Conservation (phyloP, 805 yeast species). For the Zygosaccharomyces siamensis region DNA sequence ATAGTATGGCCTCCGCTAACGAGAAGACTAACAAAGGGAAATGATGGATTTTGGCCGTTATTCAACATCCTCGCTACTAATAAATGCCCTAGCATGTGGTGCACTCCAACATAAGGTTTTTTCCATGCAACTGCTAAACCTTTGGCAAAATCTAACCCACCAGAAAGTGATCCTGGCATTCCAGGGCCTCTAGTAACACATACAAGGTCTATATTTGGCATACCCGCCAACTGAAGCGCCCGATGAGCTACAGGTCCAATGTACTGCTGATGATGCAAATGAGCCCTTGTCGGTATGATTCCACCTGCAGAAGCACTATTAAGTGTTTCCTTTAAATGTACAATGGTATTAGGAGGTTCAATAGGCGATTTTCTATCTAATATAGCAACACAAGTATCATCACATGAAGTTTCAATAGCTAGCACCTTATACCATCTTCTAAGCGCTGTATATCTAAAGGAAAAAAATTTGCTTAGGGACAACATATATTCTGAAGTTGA, state of each 20-base stretch:
- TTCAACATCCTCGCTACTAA: conserved; percentile 54
- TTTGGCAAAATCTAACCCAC: conserved; percentile 78
- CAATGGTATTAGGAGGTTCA: conserved; percentile 35
- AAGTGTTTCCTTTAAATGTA: conserved; percentile 60
- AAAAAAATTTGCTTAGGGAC: background rate
- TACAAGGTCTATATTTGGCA: conserved; percentile 56
- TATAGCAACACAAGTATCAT: conserved; percentile 87
- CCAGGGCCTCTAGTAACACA: conserved; percentile 97
- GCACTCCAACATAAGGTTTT: conserved; percentile 80
- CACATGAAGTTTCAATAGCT: conserved; percentile 92
- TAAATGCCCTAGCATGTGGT: conserved; percentile 94
- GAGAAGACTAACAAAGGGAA: conserved; percentile 70
- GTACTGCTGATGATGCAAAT: conserved; percentile 63
- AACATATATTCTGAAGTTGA: background rate
- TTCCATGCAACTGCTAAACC: conserved; percentile 78
- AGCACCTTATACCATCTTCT: conserved; percentile 52
- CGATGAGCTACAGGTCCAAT: conserved; percentile 49
- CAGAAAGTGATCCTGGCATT: conserved; percentile 81
- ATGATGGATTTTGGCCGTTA: conserved; percentile 43
- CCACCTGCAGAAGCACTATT: conserved; percentile 72
- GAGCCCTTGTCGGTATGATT: conserved; percentile 80
- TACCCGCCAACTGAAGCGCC: conserved; percentile 34
- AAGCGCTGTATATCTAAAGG: background rate
- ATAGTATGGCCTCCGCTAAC: conserved; percentile 95
- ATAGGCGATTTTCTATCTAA: conserved; percentile 42